A percentile compares a stretch with the other conserved stretches of the same genome.
Conservation (phyloP, 2,329 filamentous ascomycete genomes). For the Esteya vermicola region DNA sequence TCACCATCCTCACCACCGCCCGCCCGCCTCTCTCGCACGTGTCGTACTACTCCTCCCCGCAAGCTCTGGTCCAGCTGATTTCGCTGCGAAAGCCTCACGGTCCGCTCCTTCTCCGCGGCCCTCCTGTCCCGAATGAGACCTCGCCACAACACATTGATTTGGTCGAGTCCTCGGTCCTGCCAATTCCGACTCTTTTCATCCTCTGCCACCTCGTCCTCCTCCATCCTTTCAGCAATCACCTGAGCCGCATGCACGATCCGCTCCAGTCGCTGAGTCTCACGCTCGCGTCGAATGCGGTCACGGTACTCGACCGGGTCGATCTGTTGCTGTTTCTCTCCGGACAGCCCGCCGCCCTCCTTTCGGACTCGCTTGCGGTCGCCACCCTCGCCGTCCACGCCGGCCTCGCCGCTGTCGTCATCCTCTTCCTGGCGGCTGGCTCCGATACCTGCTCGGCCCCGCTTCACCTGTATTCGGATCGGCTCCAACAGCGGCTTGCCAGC, state of each 20-base stretch:
- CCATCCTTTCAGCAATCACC: slow-evolving; percentile 66
- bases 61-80: slow-evolving; percentile 14
- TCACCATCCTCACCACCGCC: slow-evolving; percentile 37
- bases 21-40: not conserved
- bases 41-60: not conserved
- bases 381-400: slow-evolving; percentile 48
- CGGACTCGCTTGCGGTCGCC: slow-evolving; percentile 51
- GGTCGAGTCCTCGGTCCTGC: no score
- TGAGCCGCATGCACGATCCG: slow-evolving; percentile 63
- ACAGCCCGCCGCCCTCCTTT: slow-evolving; percentile 20
- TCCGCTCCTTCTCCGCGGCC: slow-evolving; percentile 52
- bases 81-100: slow-evolving; percentile 49
- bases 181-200: slow-evolving; percentile 8
- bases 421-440: slow-evolving; percentile 49
- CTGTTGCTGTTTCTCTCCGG: slow-evolving; percentile 20
- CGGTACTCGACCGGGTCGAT: slow-evolving; percentile 55
- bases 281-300: slow-evolving; percentile 55
- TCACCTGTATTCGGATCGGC: slow-evolving; percentile 63
- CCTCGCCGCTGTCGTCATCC: slow-evolving; percentile 57
- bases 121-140: slow-evolving; percentile 56
- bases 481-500: no score
- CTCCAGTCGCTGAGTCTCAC: slow-evolving; percentile 54
- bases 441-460: slow-evolving; percentile 70
- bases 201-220: slow-evolving; percentile 32
- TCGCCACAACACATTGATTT: slow-evolving; percentile 63